These are phyloP conservation scores for Dictyostelium citrinum DNA, from an alignment of 78 protist species.

Conservation along the genomic window DNA sequence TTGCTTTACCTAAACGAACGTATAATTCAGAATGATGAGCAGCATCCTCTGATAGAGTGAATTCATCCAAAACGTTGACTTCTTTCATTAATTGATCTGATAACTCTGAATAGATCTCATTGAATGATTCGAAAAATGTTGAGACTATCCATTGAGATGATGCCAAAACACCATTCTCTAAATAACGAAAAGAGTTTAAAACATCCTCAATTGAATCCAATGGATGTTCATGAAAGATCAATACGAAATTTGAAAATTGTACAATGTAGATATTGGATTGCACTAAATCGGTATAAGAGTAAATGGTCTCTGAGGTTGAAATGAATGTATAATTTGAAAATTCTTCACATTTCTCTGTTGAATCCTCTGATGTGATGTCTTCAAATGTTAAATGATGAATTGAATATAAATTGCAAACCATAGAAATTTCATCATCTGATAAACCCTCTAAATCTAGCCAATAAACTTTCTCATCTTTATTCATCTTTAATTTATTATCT, in stretches of 20 bases:
- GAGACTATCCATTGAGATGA: slow-evolving; percentile 17
- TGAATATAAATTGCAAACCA: not conserved
- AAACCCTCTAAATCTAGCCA: slow-evolving; percentile 55
- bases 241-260: not conserved
- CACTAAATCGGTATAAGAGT: not conserved
- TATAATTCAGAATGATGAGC: slow-evolving; percentile 22
- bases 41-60: slow-evolving; percentile 7
- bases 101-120: slow-evolving; percentile 2
- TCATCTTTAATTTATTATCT: not conserved
- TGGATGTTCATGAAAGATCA: slow-evolving; percentile 36
- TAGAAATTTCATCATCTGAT: slow-evolving; percentile 22
- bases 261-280: slow-evolving; percentile 17
- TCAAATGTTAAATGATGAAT: slow-evolving; percentile 47
- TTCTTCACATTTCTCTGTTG: slow-evolving; percentile 55
- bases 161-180: not conserved
- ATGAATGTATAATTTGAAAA: slow-evolving; percentile 50
- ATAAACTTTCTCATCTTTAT: not conserved
- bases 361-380: slow-evolving; percentile 9
- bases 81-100: slow-evolving; percentile 5
- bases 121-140: slow-evolving; percentile 51
- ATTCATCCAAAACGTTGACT: slow-evolving; percentile 30
- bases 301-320: slow-evolving; percentile 22
- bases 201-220: slow-evolving; percentile 38
- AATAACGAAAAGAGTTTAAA: slow-evolving; percentile 25
- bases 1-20: slow-evolving; percentile 48